These are phyloP conservation scores for Pholiota conissans DNA, from an alignment of 768 basidiomycete species.

Conservation along the genomic window DNA sequence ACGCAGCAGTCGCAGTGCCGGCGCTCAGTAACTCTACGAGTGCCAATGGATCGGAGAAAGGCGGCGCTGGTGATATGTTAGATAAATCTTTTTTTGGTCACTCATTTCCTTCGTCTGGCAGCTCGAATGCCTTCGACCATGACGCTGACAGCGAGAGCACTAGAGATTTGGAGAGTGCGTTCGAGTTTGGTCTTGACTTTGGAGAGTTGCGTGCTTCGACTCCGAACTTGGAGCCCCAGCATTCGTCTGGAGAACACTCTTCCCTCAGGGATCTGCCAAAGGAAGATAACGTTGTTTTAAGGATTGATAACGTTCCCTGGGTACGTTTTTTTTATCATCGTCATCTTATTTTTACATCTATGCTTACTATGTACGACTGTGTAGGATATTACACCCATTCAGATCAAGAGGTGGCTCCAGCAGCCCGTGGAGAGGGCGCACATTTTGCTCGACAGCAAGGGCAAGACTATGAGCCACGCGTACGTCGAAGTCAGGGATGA, in stretches of 20 bases:
- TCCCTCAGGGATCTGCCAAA: slow-evolving; percentile 16
- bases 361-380: slow-evolving; percentile 5
- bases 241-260: slow-evolving; percentile 12
- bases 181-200: slow-evolving; percentile 41
- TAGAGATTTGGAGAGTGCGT: slow-evolving; percentile 36
- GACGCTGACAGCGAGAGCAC: slow-evolving; percentile 10
- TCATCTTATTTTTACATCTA: neutral
- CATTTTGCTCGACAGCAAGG: slow-evolving; percentile 77
- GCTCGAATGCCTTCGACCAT: slow-evolving; percentile 17
- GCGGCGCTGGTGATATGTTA: neutral
- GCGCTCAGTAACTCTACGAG: neutral
- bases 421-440: slow-evolving; percentile 72
- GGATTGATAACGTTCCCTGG: slow-evolving; percentile 91
- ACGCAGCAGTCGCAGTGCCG: neutral
- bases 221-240: slow-evolving; percentile 35
- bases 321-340: slow-evolving; percentile 37
- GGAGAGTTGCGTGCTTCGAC: slow-evolving; percentile 43
- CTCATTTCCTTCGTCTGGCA: slow-evolving; percentile 29
- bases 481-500: slow-evolving; percentile 73
- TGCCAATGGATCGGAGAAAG: neutral
- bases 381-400: slow-evolving; percentile 83
- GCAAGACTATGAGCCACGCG: slow-evolving; percentile 84
- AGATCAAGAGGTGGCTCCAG: slow-evolving; percentile 66
- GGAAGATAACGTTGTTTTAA: slow-evolving; percentile 59
- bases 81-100: slow-evolving; percentile 32